phyloP scores from a whole-genome alignment of 2,329 filamentous ascomycete species.

The Blumeria hordei region DNA sequence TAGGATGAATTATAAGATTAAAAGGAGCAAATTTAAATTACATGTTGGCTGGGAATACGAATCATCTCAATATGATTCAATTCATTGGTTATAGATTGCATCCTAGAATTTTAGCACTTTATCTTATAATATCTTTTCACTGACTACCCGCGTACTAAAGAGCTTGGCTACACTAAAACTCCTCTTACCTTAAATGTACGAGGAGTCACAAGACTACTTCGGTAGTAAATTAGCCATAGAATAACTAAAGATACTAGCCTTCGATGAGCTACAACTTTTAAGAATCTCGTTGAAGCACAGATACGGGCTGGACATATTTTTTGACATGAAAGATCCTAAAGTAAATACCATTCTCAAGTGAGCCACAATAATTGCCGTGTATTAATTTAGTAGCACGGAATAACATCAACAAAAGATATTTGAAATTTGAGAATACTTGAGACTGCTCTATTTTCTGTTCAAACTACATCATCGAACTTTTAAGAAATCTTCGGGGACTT shows the following conservation, averaged over 20 bases:
- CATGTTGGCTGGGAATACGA: background rate
- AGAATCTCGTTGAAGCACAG: slow-evolving; percentile 38
- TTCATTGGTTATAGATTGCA: background rate
- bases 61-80: no score
- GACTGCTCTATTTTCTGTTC: no score
- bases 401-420: no score
- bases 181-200: slow-evolving; percentile 7
- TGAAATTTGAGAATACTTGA: no score
- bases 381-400: no score
- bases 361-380: no score
- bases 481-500: no score
- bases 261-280: slow-evolving; percentile 37
- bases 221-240: slow-evolving; percentile 16
- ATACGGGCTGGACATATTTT: slow-evolving; percentile 35
- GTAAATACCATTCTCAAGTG: no score
- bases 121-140: background rate
- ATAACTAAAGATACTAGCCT: slow-evolving; percentile 19
- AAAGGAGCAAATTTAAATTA: background rate
- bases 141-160: no score
- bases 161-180: no score
- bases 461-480: no score
- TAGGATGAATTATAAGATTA: background rate
- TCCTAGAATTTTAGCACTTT: background rate
- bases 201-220: slow-evolving; percentile 15
- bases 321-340: no score